Evolutionary conservation across 2,329 filamentous ascomycete genomes (phyloP).

Genomic region (Monilinia fructicola): DNA sequence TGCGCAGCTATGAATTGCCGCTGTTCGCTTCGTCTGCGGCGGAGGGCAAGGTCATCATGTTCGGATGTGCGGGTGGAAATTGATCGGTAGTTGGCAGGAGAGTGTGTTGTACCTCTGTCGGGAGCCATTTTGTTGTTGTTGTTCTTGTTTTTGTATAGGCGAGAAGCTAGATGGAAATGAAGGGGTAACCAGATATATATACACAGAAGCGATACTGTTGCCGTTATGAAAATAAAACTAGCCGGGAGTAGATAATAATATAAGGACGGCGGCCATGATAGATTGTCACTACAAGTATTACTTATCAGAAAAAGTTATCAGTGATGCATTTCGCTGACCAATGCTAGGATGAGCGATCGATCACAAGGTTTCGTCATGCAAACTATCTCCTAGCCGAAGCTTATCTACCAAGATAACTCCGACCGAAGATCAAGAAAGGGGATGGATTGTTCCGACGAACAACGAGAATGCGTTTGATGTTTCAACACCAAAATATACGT

Average conservation of each 20-base stretch:
- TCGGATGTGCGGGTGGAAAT: conserved; percentile 30
- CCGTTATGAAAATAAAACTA: neutral
- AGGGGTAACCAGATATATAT: neutral
- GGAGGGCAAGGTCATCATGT: conserved; percentile 23
- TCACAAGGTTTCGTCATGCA: conserved; percentile 17
- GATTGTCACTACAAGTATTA: neutral
- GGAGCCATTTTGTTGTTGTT: conserved; percentile 30
- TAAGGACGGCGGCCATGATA: neutral
- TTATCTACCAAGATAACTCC: conserved; percentile 21
- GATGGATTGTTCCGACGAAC: no score
- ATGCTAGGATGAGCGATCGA: conserved; percentile 6
- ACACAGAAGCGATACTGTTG: neutral
- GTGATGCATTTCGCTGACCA: conserved; percentile 19
- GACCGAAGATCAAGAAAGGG: no score
- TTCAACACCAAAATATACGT: neutral
- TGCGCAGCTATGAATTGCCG: conserved; percentile 36
- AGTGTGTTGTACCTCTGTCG: conserved; percentile 30
- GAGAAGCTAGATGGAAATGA: neutral
- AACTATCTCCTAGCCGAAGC: neutral
- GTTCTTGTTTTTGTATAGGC: neutral
- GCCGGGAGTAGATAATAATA: conserved; percentile 1
- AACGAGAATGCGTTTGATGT: neutral
- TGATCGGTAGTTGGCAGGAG: conserved; percentile 31
- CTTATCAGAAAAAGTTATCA: neutral
- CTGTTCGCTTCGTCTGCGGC: conserved; percentile 35